These are phyloP conservation scores for Dillenia turbinata DNA, from an alignment of 164 flowering plant genomes.

Conservation along the genomic window DNA sequence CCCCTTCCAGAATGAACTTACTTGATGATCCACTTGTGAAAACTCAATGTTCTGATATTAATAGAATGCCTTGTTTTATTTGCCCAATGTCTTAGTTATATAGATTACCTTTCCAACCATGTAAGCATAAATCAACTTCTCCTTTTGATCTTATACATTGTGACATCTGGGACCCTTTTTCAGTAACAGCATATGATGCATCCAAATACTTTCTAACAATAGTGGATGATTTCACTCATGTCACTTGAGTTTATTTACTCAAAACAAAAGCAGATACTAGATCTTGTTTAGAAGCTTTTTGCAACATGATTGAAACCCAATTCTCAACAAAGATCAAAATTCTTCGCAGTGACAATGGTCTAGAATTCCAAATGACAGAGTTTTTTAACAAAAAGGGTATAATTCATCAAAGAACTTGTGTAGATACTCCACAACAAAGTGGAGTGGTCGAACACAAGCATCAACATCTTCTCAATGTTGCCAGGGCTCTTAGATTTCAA, in stretches of 20 bases:
- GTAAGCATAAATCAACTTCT: not conserved
- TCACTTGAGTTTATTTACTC: no score
- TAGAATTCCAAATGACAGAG: not conserved
- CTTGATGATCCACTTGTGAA: not conserved
- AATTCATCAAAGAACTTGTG: constrained; percentile 6
- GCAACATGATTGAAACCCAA: no score
- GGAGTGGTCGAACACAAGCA: constrained; percentile 8
- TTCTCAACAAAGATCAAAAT: not conserved
- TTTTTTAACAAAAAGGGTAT: not conserved
- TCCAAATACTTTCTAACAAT: no score
- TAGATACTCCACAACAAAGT: constrained; percentile 6
- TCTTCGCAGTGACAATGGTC: not conserved
- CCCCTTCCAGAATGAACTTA: not conserved
- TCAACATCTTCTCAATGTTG: constrained; percentile 1
- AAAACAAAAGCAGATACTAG: no score
- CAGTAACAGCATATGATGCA: no score
- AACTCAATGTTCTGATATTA: not conserved
- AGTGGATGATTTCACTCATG: no score
- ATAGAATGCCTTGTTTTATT: not conserved
- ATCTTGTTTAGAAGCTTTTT: no score
- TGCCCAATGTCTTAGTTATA: not conserved
- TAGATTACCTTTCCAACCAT: not conserved
- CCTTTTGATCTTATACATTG: not conserved
- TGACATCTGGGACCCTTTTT: not conserved
- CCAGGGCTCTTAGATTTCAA: constrained; percentile 1